Base-by-base conservation (phyloP, 257 asterid genomes). In the Ligustrum vulgare region DNA sequence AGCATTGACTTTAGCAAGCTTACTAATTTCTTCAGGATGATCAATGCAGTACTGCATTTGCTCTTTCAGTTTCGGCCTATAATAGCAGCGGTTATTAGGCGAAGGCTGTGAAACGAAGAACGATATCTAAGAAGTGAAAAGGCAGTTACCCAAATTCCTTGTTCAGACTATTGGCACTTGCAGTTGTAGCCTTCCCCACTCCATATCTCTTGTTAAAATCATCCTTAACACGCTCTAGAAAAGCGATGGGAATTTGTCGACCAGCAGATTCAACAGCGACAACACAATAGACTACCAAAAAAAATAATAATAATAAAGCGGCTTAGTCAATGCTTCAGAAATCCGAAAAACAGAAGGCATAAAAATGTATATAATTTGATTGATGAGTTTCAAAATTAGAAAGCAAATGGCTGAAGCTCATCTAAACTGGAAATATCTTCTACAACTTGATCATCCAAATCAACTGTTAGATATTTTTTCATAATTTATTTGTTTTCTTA, bases 11-110 rank as follows among this genome's bases (percentile, higher is more conserved):
- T 81, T 74, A 0, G 80, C 77, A 34, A 78, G 78, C 25, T 81
- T 81, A 77, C 80, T 78, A 13, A 81, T 78, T 79, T 81, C 82
- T 51, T 81, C 85, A 69, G 82, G 82, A 75, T 81, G 82, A 67
- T 81, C 82, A 2, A 22, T 33, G 69, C 77, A 81, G 63, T 63
- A 81, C 68, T 73, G 75, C 82, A 81, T 73, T 28, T 73, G 79
- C 22, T 81, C 82, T 79, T 77, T 81, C 79, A 81, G 37, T 72
- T 78, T 81, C 1, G 72, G 75, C 33, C 82, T 81, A 69, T 67
- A 76, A 25, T 70, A 37, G n/a, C 35, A 72, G 37, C 5, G 15
- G 43, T 31, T 49, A 69, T 69, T 28, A 67, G 16, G 15, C 35
- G 39, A 56, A 20, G 20, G n/a, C 16, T 18, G 11, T 11, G 16